Evolutionary conservation across 441 rosid species (phyloP), one percentile per base, ranked within the genome.

Genomic region (Erodium chrysanthum): DNA sequence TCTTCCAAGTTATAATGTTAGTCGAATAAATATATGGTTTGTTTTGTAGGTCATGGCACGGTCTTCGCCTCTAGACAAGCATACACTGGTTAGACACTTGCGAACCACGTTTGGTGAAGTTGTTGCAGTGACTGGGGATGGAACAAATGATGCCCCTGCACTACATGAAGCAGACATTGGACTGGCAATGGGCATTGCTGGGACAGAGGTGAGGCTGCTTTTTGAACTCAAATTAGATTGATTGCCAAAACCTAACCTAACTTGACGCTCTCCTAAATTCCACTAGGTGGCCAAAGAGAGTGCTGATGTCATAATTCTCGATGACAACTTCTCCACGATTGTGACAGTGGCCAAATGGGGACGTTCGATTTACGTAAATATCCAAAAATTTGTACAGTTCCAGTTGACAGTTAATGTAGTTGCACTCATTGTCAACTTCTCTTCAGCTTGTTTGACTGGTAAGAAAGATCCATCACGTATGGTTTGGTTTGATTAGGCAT

Each of bases 261-360:
- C 60, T 20, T 54, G 11, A 17, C 20, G 6, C 60, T 20, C 60
- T 20, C 17, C 5, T 44, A 7, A 54, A 20, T 54, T 18, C 20
- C 60, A n/a, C n/a, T n/a, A 54, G 60, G 60, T 54, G 60, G 60
- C 60, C 20, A 54, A 54, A 54, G 60, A 54, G 60, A 54, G 60
- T 54, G 60, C 60, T 17, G 60, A 54, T 54, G 60, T 54, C 60
- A 54, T 54, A 18, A 54, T 54, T 54, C 60, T 54, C 7, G 60
- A 54, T 54, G 60, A 54, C 8, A 54, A 54, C 25, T 54, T 54
- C 60, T 54, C 60, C 60, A 54, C 60, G 20, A 54, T 54, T 9
- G 60, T 54, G 60, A 54, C 60, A 0, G 60, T 54, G 60, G 60
- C 60, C 25, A 54, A 54, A 54, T 54, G 60, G 60, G 60, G 60